Percentiles rank a stretch among this genome's conserved stretches.
phyloP scores from a whole-genome alignment of 345 rosid species.

The Sisymbrium irio region DNA sequence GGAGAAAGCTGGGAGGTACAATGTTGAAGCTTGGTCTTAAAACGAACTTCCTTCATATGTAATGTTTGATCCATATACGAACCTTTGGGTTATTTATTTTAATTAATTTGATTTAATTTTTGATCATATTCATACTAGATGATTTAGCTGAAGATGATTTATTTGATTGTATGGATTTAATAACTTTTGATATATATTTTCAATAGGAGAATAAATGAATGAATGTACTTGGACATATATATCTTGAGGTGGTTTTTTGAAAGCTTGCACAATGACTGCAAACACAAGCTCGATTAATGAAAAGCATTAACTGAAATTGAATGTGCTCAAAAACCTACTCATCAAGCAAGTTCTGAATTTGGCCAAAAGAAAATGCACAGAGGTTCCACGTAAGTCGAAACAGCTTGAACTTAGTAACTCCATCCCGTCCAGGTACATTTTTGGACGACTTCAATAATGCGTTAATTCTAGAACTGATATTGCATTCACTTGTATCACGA shows the following conservation, averaged over 20 bases:
- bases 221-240: neutral
- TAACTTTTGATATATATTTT: no score
- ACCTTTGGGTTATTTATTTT: no score
- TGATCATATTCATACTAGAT: no score
- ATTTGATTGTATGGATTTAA: no score
- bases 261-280: conserved; percentile 95
- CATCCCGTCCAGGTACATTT: neutral
- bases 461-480: conserved; percentile 3
- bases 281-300: conserved; percentile 9
- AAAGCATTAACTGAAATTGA: neutral
- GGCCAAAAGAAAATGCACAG: neutral
- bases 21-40: conserved; percentile 97
- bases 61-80: neutral
- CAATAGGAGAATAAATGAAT: no score
- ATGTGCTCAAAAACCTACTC: conserved; percentile 9
- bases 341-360: neutral
- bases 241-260: conserved; percentile 59
- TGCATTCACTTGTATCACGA: no score
- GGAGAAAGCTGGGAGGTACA: conserved; percentile 78
- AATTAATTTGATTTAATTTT: no score
- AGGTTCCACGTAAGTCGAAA: conserved; percentile 4
- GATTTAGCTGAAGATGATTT: no score
- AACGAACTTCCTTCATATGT: neutral
- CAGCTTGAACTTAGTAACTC: neutral
- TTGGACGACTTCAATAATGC: neutral